Base-by-base conservation (phyloP, 371 early-diverging fungal genomes). In the Entomophthora muscae region DNA sequence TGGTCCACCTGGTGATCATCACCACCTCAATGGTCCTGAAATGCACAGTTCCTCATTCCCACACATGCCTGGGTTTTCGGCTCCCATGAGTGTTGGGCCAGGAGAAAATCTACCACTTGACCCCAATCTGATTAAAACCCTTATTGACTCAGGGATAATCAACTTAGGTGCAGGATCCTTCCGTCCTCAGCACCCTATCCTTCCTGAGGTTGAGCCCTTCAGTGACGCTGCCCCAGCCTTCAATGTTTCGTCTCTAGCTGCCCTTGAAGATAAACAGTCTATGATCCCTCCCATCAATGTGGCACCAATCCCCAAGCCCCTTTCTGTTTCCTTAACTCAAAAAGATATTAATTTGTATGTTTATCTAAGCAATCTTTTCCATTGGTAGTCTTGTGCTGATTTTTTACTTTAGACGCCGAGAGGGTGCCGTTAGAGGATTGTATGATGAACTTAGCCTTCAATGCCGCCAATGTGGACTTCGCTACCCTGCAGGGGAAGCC, bases 401-500 rank as follows among this genome's bases (percentile, higher is more conserved):
- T 32, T 27, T 64, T 54, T 58, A 60, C 30, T n/a, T n/a, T 71
- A 79, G 80, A 60, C 66, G 70, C 65, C 75, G 83, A 51, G 76
- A 81, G 12, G 81, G 84, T 22, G 78, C 83, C 0, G 68, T 79
- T 32, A 79, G 82, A 61, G 66, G 77, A 7, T 70, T 95, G 62
- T 93, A 93, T 72, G 84, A 83, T 22, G 82, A 74, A 0, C 75
- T 84, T 13, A 80, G 85, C 1, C 69, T 83, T 32, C 90, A 89
- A 70, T 95, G 96, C 75, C 83, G 83, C 61, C 93, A 93, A 72
- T 95, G 96, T 70, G 96, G 91, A 1, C 79, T 83, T 68, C 83
- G 96, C 30, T 90, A 82, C 65, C 76, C 80, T 10, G 78, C 81
- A 58, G 77, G 78, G 13, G 79, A 75, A 7, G 82, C 80, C 32